These are phyloP conservation scores for Colletotrichum aenigma DNA, from an alignment of 2,329 filamentous ascomycete genomes.

Conservation along the genomic window DNA sequence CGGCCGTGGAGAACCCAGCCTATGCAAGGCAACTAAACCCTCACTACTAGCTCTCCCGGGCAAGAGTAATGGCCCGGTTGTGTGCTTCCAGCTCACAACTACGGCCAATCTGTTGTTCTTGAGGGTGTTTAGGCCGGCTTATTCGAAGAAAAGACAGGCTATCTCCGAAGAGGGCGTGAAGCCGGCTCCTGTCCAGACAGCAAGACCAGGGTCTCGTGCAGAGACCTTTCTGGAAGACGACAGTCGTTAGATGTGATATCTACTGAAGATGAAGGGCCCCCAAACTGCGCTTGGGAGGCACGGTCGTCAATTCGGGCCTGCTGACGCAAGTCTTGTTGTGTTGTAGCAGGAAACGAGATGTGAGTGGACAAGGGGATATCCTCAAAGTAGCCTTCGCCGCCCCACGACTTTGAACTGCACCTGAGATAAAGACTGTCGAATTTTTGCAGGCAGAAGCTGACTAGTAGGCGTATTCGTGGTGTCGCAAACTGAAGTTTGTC, in stretches of 20 bases:
- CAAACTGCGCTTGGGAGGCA: not conserved
- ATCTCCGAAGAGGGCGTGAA: constrained; percentile 8
- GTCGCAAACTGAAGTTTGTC: not conserved
- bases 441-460: not conserved
- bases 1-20: constrained; percentile 20
- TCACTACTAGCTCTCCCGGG: not conserved
- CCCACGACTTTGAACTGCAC: not conserved
- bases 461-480: not conserved
- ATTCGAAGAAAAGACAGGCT: not conserved
- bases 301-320: not conserved
- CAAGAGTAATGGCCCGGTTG: not conserved
- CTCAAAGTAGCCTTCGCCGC: not conserved
- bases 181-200: not conserved
- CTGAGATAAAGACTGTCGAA: not conserved
- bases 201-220: constrained; percentile 3
- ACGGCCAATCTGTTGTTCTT: not conserved
- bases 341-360: not conserved
- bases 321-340: constrained; percentile 9
- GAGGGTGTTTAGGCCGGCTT: not conserved
- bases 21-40: constrained; percentile 3
- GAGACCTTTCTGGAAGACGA: constrained; percentile 17
- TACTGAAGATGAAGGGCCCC: not conserved
- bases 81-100: not conserved
- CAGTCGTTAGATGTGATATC: constrained; percentile 4
- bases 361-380: not conserved